Conservation (phyloP, 805 yeast genomes). For the Ogataea sp. region DNA sequence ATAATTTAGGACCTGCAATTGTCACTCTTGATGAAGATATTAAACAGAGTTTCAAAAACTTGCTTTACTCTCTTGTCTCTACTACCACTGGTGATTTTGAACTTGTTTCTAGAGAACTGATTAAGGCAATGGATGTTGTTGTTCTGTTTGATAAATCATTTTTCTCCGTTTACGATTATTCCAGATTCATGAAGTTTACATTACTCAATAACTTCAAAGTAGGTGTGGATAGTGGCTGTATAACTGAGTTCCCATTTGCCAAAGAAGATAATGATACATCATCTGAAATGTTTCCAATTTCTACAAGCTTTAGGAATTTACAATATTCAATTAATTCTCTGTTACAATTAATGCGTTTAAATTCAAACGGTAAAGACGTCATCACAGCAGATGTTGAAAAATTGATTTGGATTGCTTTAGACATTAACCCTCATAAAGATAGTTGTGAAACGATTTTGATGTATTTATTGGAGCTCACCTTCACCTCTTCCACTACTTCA, state of each 20-base stretch:
- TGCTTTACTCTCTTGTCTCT: conserved; percentile 30
- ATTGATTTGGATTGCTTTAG: conserved; percentile 26
- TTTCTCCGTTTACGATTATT: conserved; percentile 22
- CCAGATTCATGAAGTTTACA: conserved; percentile 22
- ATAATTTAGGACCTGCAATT: conserved; percentile 52
- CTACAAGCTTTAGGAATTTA: conserved; percentile 21
- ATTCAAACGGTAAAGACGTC: conserved; percentile 4
- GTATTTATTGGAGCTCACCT: conserved; percentile 14
- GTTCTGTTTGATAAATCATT: conserved; percentile 35
- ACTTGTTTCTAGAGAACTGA: conserved; percentile 27
- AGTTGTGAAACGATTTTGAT: conserved; percentile 13
- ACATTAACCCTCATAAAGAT: conserved; percentile 12
- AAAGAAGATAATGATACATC: conserved; percentile 14
- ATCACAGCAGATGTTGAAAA: conserved; percentile 13
- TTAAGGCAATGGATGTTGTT: conserved; percentile 37
- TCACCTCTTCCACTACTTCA: conserved; percentile 6
- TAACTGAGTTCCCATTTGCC: conserved; percentile 16
- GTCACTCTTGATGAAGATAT: conserved; percentile 20
- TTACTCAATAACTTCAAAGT: conserved; percentile 25
- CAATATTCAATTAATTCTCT: conserved; percentile 19
- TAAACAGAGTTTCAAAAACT: conserved; percentile 27
- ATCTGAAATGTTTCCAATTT: conserved; percentile 24
- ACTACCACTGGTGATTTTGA: conserved; percentile 25
- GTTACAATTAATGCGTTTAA: conserved; percentile 21
- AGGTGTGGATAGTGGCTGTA: conserved; percentile 20